Evolutionary conservation across 2,329 filamentous ascomycete genomes (phyloP).

Genomic region (Fusarium setosum): DNA sequence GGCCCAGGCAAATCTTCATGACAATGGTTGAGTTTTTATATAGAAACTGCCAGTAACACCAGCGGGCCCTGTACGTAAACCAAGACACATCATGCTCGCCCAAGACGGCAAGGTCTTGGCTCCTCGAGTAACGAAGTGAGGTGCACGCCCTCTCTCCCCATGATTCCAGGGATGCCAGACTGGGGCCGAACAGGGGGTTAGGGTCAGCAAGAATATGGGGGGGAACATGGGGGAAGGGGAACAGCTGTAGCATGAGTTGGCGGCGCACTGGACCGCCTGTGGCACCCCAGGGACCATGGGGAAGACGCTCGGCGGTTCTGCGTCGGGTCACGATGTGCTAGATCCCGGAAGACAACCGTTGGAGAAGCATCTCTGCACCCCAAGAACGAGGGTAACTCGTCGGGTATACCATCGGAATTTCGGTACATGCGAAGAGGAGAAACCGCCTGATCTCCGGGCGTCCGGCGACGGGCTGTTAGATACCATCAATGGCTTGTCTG

Average conservation of each 20-base stretch:
- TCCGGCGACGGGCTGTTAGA: slow-evolving; percentile 18
- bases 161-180: slow-evolving; percentile 17
- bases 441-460: slow-evolving; percentile 27
- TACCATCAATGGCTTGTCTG: not conserved
- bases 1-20: not conserved
- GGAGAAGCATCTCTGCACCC: slow-evolving; percentile 5
- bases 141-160: slow-evolving; percentile 25
- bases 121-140: not conserved
- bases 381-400: slow-evolving; percentile 1
- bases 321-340: not conserved
- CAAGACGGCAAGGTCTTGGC: not conserved
- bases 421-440: not conserved
- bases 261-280: not conserved
- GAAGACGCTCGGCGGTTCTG: slow-evolving; percentile 23
- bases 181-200: slow-evolving; percentile 8
- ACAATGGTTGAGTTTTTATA: not conserved
- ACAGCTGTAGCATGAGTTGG: slow-evolving; percentile 16
- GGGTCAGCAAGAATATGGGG: slow-evolving; percentile 12
- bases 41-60: not conserved
- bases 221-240: slow-evolving; percentile 22
- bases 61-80: slow-evolving; percentile 18
- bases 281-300: slow-evolving; percentile 3
- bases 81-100: slow-evolving; percentile 10
- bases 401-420: slow-evolving; percentile 8
- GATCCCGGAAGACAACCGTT: slow-evolving; percentile 4